A percentile compares a stretch with the other conserved stretches of the same genome.
Conservation (phyloP, 1,284 basidiomycete genomes). For the Rhodotorula sp. region DNA sequence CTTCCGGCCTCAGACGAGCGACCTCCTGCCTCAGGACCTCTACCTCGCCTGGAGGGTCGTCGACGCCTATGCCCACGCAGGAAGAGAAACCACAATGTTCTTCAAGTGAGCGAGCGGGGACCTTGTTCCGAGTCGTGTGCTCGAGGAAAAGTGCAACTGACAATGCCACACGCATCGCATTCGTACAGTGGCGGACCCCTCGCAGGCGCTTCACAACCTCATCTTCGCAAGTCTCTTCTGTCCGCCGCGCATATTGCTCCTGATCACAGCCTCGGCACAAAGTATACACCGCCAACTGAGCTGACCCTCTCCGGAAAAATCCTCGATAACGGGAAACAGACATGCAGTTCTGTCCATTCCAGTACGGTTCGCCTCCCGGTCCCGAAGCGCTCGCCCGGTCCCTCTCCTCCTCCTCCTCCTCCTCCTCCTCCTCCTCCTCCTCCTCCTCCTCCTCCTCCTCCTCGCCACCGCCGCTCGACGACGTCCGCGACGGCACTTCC, state of each 20-base stretch:
- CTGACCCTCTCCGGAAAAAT: no score
- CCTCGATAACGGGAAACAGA: conserved; percentile 3
- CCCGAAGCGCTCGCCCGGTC: conserved; percentile 19
- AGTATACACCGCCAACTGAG: background rate
- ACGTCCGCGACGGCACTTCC: no score
- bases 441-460: conserved; percentile 3
- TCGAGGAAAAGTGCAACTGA: background rate
- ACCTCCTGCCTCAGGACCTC: conserved; percentile 12
- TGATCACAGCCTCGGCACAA: background rate
- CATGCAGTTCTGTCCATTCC: conserved; percentile 35
- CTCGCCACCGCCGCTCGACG: background rate
- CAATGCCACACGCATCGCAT: no score
- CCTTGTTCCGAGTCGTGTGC: no score
- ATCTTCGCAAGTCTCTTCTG: conserved; percentile 15
- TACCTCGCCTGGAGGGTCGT: conserved; percentile 20
- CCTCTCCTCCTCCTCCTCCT: conserved; percentile 5
- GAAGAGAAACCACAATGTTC: conserved; percentile 21
- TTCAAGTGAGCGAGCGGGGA: conserved; percentile 20
- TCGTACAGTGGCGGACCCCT: conserved; percentile 27
- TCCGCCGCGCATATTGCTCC: background rate
- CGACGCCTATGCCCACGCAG: conserved; percentile 6
- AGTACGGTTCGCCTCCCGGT: conserved; percentile 14
- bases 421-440: background rate
- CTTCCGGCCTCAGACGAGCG: conserved; percentile 32
- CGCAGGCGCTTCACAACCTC: conserved; percentile 33